Evolutionary conservation across 2,329 filamentous ascomycete species (phyloP).

Genomic region (Bipolaris gigantea): DNA sequence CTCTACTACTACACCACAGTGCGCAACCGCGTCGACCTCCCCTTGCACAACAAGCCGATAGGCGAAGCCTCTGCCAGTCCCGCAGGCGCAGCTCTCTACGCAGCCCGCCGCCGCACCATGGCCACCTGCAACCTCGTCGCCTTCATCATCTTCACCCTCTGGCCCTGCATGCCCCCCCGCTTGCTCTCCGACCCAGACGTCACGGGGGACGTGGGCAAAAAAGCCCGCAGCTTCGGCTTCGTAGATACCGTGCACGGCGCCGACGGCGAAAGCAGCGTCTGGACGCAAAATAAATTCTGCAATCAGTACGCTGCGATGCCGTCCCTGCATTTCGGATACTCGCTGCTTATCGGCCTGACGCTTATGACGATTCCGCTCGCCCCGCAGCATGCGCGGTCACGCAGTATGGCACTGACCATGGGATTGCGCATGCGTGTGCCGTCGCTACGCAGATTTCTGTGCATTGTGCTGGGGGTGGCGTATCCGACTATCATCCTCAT

Average conservation of each 20-base stretch:
- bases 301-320: constrained; percentile 81
- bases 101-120: constrained; percentile 59
- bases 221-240: constrained; percentile 63
- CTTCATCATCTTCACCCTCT: constrained; percentile 61
- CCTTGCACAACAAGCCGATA: constrained; percentile 43
- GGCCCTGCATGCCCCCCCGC: constrained; percentile 64
- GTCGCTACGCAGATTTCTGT: constrained; percentile 56
- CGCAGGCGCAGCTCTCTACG: constrained; percentile 57
- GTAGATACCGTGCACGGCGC: constrained; percentile 62
- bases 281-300: constrained; percentile 73
- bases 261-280: constrained; percentile 66
- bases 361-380: constrained; percentile 66
- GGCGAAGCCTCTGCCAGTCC: constrained; percentile 42
- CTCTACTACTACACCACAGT: constrained; percentile 73
- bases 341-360: constrained; percentile 71
- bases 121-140: constrained; percentile 62
- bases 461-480: constrained; percentile 57
- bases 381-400: constrained; percentile 54
- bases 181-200: constrained; percentile 58
- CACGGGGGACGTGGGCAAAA: constrained; percentile 56
- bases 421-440: constrained; percentile 47
- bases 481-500: constrained; percentile 68
- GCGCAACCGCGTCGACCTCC: constrained; percentile 53
- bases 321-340: constrained; percentile 75
- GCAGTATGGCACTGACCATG: constrained; percentile 29